phyloP scores from a whole-genome alignment of 2,329 filamentous ascomycete species.

The Nothopassalora personata region DNA sequence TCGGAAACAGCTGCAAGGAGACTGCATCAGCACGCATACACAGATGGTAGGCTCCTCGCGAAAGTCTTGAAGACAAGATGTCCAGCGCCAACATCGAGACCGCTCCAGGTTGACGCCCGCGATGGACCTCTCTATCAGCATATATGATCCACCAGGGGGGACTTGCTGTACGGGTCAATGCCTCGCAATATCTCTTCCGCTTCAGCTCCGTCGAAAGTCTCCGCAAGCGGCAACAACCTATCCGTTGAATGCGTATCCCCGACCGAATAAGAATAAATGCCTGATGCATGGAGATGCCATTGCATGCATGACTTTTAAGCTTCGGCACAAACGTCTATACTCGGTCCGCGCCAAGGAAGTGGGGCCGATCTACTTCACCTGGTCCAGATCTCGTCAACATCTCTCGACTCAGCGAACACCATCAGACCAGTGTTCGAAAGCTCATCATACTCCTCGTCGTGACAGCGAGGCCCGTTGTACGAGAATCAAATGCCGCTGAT shows the following conservation, averaged over 20 bases:
- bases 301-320: not conserved
- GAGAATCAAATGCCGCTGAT: too few species aligned
- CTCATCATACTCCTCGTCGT: too few species aligned
- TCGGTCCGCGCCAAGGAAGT: not conserved
- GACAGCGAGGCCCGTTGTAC: too few species aligned
- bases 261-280: too few species aligned
- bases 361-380: not conserved
- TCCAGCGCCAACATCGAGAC: not conserved
- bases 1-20: not conserved
- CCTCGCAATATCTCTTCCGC: too few species aligned
- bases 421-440: too few species aligned
- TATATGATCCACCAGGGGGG: not conserved
- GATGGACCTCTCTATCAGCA: not conserved
- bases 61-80: not conserved
- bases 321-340: not conserved
- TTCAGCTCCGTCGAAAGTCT: too few species aligned
- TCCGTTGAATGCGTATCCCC: too few species aligned
- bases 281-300: too few species aligned
- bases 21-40: not conserved
- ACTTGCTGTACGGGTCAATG: too few species aligned
- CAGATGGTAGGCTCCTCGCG: not conserved
- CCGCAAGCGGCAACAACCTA: too few species aligned
- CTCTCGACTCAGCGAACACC: too few species aligned
- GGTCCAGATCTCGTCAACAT: not conserved
- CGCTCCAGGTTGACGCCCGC: not conserved